Conservation (phyloP, 1,284 basidiomycete genomes). For the Mycena sp. region DNA sequence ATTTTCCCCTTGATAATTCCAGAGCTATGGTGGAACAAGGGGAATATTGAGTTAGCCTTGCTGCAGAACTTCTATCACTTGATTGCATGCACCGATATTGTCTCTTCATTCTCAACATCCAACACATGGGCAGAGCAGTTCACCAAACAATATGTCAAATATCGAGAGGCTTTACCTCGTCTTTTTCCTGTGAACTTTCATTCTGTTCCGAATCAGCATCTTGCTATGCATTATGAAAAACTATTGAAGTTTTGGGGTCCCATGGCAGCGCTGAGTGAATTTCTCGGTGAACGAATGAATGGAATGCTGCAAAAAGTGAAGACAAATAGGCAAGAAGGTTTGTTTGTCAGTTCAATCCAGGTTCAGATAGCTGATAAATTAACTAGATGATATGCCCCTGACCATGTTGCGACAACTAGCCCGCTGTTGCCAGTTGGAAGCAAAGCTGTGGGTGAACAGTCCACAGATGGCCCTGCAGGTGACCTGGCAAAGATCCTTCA, state of each 20-base stretch:
- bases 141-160: not conserved
- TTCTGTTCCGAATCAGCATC: no score
- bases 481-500: no score
- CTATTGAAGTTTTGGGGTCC: no score
- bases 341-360: no score
- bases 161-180: not conserved
- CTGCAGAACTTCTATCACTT: constrained; percentile 8
- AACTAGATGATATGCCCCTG: constrained; percentile 6
- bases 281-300: no score
- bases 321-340: no score
- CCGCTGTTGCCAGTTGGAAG: not conserved
- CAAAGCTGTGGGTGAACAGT: not conserved
- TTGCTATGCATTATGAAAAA: no score
- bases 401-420: constrained; percentile 11
- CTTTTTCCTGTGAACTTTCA: not conserved
- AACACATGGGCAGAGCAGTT: not conserved
- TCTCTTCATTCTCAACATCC: constrained; percentile 1
- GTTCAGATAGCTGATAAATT: no score
- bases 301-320: no score
- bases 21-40: constrained; percentile 12
- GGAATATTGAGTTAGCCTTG: not conserved
- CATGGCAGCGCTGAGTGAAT: no score
- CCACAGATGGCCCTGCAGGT: not conserved
- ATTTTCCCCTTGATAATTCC: constrained; percentile 20
- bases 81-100: constrained; percentile 8